Evolutionary conservation across 257 asterid species (phyloP).

Genomic region (Solanum habrochaites): DNA sequence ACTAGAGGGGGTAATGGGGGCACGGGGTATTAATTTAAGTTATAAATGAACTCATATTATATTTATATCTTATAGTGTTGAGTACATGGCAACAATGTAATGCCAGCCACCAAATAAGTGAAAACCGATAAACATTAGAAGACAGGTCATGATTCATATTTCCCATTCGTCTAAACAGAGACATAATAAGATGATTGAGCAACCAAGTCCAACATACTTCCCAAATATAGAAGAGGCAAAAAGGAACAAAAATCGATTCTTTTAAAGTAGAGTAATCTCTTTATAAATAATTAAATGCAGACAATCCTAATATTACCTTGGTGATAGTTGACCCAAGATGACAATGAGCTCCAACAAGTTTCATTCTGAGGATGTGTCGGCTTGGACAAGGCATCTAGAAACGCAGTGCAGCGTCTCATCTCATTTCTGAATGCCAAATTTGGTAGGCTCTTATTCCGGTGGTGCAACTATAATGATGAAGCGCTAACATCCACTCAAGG

Average conservation of each 20-base stretch:
- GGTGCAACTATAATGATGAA: constrained; percentile 96
- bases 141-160: not conserved
- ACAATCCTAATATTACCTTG: constrained; percentile 34
- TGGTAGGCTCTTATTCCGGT: constrained; percentile 91
- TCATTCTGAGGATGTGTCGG: constrained; percentile 84
- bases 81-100: not conserved
- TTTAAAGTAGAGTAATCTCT: not conserved
- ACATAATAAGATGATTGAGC: not conserved
- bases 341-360: constrained; percentile 96
- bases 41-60: not conserved
- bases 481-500: constrained; percentile 38
- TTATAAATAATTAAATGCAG: not conserved
- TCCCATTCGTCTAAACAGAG: too few species aligned
- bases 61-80: not conserved
- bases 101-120: not conserved
- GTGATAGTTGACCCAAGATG: constrained; percentile 97
- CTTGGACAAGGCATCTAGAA: constrained; percentile 86
- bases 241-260: not conserved
- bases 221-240: not conserved
- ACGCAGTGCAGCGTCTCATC: constrained; percentile 94
- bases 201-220: not conserved
- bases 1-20: not conserved
- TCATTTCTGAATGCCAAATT: constrained; percentile 94
- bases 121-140: not conserved
- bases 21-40: not conserved